phyloP scores from a whole-genome alignment of 2,329 filamentous ascomycete genomes.

The Boeremia lycopersici region DNA sequence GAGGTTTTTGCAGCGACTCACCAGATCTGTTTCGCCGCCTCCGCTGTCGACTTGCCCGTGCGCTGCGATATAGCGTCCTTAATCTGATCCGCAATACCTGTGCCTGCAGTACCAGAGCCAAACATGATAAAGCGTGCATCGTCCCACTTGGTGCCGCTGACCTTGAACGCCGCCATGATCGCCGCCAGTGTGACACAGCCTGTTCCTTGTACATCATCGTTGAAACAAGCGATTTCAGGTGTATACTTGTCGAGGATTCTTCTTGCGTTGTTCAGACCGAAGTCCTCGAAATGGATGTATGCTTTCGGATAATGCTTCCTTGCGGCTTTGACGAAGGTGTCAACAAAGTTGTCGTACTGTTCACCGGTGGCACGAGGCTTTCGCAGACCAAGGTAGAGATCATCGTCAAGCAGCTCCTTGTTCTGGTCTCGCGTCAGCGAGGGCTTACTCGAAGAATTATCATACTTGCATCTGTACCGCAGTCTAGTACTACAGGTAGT shows the following conservation, averaged over 20 bases:
- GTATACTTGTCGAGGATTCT: constrained; percentile 78
- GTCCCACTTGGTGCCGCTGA: constrained; percentile 67
- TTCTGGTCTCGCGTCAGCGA: constrained; percentile 56
- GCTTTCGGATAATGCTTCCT: constrained; percentile 75
- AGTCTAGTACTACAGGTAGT: constrained; percentile 82
- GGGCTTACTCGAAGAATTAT: not conserved
- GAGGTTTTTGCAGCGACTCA: not conserved
- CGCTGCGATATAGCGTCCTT: constrained; percentile 77
- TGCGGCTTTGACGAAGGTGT: constrained; percentile 72
- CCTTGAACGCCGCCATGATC: constrained; percentile 75
- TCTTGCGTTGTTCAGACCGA: constrained; percentile 77
- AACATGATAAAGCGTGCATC: constrained; percentile 78
- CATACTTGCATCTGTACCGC: constrained; percentile 70
- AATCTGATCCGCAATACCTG: constrained; percentile 85
- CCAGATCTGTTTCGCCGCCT: constrained; percentile 82
- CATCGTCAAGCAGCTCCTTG: constrained; percentile 72
- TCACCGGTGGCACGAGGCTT: constrained; percentile 70
- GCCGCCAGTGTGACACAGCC: constrained; percentile 86
- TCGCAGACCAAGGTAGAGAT: constrained; percentile 78
- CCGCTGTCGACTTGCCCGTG: constrained; percentile 68
- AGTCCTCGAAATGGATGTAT: constrained; percentile 90
- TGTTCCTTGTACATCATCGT: constrained; percentile 89
- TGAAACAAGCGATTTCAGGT: constrained; percentile 79
- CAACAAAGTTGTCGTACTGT: constrained; percentile 77
- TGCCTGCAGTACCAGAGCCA: constrained; percentile 80